A percentile compares a stretch with the other conserved stretches of the same genome.
phyloP scores from a whole-genome alignment of 2,329 filamentous ascomycete genomes.

The Lojkania enalia region DNA sequence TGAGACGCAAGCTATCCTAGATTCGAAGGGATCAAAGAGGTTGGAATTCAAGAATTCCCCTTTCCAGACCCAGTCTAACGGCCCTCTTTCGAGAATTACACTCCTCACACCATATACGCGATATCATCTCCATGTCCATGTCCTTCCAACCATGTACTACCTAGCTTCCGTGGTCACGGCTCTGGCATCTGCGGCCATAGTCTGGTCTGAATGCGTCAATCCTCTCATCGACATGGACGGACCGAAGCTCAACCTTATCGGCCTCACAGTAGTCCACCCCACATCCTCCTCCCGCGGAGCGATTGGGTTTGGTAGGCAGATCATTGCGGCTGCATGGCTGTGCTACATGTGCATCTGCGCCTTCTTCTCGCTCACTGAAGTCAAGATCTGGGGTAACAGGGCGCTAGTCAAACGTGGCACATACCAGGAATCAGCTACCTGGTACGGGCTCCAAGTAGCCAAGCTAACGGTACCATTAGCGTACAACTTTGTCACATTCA shows the following conservation, averaged over 20 bases:
- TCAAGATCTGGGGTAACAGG: slow-evolving; percentile 96
- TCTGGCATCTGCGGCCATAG: slow-evolving; percentile 76
- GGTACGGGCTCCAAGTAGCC: slow-evolving; percentile 92
- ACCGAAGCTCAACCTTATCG: slow-evolving; percentile 72
- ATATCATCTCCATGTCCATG: slow-evolving; percentile 73
- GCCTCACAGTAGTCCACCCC: slow-evolving; percentile 72
- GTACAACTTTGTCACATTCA: slow-evolving; percentile 95
- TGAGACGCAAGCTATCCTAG: slow-evolving; percentile 77
- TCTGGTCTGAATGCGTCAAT: slow-evolving; percentile 94
- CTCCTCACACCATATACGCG: slow-evolving; percentile 80
- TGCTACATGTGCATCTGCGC: slow-evolving; percentile 95
- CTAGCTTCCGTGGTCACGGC: slow-evolving; percentile 68
- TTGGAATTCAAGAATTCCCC: slow-evolving; percentile 72
- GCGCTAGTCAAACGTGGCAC: slow-evolving; percentile 90
- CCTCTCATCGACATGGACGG: slow-evolving; percentile 62
- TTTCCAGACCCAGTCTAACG: slow-evolving; percentile 55
- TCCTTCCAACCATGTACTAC: slow-evolving; percentile 71
- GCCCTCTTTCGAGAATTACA: slow-evolving; percentile 46
- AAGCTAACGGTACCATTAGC: slow-evolving; percentile 88
- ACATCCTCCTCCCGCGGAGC: slow-evolving; percentile 70
- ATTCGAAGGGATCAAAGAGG: slow-evolving; percentile 78
- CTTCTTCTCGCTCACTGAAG: slow-evolving; percentile 83
- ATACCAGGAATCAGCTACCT: slow-evolving; percentile 89
- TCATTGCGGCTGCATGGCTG: slow-evolving; percentile 85
- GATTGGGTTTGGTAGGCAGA: slow-evolving; percentile 83